Evolutionary conservation across 805 yeast genomes (phyloP).

Genomic region (Ogataea pini): DNA sequence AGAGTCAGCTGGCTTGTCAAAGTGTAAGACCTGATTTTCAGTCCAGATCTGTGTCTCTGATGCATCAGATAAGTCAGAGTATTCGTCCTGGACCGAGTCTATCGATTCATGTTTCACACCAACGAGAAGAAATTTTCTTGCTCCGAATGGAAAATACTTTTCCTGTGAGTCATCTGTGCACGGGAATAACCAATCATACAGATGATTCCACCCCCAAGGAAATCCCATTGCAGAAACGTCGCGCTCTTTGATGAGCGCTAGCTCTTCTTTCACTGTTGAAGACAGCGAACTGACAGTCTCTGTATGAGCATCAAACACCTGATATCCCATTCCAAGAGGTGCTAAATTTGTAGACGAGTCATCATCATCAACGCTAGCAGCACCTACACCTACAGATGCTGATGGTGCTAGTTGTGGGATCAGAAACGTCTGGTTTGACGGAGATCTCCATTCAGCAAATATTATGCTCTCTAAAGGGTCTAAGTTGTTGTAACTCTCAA

Average conservation of each 20-base stretch:
- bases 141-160: slow-evolving; percentile 29
- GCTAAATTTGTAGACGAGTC: not conserved
- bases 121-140: slow-evolving; percentile 28
- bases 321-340: slow-evolving; percentile 20
- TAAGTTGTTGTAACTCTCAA: slow-evolving; percentile 23
- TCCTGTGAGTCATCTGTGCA: slow-evolving; percentile 13
- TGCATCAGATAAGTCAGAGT: not conserved
- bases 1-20: not conserved
- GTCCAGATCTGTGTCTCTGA: slow-evolving; percentile 8
- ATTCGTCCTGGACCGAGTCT: not conserved
- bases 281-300: slow-evolving; percentile 7
- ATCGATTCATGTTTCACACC: slow-evolving; percentile 25
- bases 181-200: slow-evolving; percentile 13
- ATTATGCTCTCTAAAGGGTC: slow-evolving; percentile 13
- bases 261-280: slow-evolving; percentile 8
- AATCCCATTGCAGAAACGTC: slow-evolving; percentile 31
- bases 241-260: slow-evolving; percentile 27
- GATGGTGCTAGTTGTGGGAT: slow-evolving; percentile 22
- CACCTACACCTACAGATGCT: not conserved
- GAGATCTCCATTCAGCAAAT: slow-evolving; percentile 32
- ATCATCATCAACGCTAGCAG: not conserved
- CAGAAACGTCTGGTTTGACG: slow-evolving; percentile 26
- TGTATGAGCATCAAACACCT: slow-evolving; percentile 10
- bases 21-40: slow-evolving; percentile 2
- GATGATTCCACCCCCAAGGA: slow-evolving; percentile 29